Evolutionary conservation across 371 early-diverging fungal species (phyloP), one percentile per base, ranked within the genome.

Genomic region (Syncephalastrum sp.): DNA sequence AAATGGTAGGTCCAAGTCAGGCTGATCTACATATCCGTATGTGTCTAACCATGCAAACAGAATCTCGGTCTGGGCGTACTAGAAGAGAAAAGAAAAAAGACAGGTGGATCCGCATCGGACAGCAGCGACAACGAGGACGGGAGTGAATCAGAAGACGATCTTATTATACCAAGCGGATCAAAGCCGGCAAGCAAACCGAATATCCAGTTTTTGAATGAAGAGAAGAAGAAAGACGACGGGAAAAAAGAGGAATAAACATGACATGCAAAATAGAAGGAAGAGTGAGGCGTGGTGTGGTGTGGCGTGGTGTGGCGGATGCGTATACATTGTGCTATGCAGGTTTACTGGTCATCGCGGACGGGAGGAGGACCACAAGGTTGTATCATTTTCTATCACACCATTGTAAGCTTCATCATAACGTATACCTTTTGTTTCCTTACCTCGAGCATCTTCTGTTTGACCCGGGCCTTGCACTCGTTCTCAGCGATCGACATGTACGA

Each of bases 401-500:
- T 5, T 16, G 10, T 46, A 21, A 12, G 4, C 27, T 1, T 15
- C 27, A 21, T 15, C 16, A 53, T 21, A 7, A 46, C 5, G 7
- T 29, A n/a, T 47, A 29, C 15, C 13, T 21, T 33, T 7, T 47
- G 4, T 12, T 38, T 16, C 24, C 57, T 61, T 74, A 91, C 91
- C 84, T 91, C 86, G 43, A 91, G 55, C 50, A 91, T 63, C 43
- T 89, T 89, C 62, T 78, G 77, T 61, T 86, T 85, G 47, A 86
- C 82, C 42, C 95, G 74, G 13, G 86, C 91, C 33, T 87, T 82
- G 55, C 85, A 83, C 64, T 95, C 93, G 67, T 92, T 91, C 70
- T 94, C 92, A 3, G 93, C 92, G 14, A 93, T 83, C 16, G 92
- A 84, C 64, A 92, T 81, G 69, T 90, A 91, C 16, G 87, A 72